Base-by-base conservation (phyloP, 352 stramenopile species). In the Globisporangium ultimum region DNA sequence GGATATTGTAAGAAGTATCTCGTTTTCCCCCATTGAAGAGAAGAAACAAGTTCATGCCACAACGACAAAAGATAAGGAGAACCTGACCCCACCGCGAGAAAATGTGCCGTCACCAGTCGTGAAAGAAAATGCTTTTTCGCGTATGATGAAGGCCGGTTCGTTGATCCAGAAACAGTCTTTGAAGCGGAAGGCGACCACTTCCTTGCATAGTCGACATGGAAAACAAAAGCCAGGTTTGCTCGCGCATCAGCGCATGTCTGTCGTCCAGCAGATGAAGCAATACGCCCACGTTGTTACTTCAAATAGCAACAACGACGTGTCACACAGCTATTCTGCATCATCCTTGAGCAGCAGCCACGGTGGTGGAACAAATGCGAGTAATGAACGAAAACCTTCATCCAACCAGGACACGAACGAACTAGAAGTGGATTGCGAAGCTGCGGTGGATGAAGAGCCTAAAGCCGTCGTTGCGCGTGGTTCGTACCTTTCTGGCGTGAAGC, bases 91-190 rank as follows among this genome's bases (percentile, higher is more conserved):
- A 9, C 43, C 51, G 1, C 42, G 13, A 17, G 11, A 14, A 14
- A 72, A 64, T 58, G 48, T 6, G 2, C 21, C 22, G 1, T 42
- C 21, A 13, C 34, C 59, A 22, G 40, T 48, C 2, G 53, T 55
- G 9, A 82, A 84, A 49, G 80, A 91, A 58, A 94, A 87, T n/a
- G 84, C 84, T 2, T 94, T 94, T 57, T 77, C 80, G 32, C 71
- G 84, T 22, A 89, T 94, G 80, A 90, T 94, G 78, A 67, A 71
- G 14, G 84, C 84, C 18, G 82, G 81, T 0, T 81, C 78, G 22
- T 61, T 74, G 52, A 60, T 88, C 13, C 71, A 81, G 21, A 78
- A 80, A 36, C 64, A 84, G 17, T 76, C 73, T 20, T 58, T 80
- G 34, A 89, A 87, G 60, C 79, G 84, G 24, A 78, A 78, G 53